Conservation (phyloP, 2,329 filamentous ascomycete genomes). For the Aureobasidium sp. region DNA sequence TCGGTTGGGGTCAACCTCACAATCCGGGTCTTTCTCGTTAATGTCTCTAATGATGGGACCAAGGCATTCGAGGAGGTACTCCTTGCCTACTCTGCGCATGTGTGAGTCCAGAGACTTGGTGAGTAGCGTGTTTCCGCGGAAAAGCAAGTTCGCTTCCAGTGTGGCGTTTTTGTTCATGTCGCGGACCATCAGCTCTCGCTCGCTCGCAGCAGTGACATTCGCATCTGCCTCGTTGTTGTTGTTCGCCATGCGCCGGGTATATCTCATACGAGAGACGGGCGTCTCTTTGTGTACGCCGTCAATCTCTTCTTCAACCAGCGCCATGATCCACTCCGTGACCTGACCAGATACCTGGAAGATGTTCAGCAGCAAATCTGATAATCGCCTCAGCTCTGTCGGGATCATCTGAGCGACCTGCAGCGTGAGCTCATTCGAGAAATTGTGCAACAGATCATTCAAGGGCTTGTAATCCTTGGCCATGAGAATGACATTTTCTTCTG, state of each 20-base stretch:
- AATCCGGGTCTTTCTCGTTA: conserved; percentile 81
- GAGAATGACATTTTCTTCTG: conserved; percentile 84
- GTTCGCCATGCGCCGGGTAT: conserved; percentile 61
- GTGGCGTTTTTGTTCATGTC: conserved; percentile 72
- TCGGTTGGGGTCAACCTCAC: conserved; percentile 87
- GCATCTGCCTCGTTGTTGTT: conserved; percentile 49
- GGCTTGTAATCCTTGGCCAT: conserved; percentile 77
- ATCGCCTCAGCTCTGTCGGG: conserved; percentile 64
- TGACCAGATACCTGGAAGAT: conserved; percentile 89
- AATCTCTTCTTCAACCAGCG: conserved; percentile 92
- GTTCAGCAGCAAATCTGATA: conserved; percentile 81
- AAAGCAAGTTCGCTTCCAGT: conserved; percentile 86
- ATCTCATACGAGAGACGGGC: conserved; percentile 56
- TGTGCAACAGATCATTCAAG: conserved; percentile 73
- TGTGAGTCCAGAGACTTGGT: conserved; percentile 92
- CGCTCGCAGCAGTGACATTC: conserved; percentile 31
- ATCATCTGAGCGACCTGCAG: conserved; percentile 73
- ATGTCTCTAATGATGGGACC: conserved; percentile 82
- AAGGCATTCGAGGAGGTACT: conserved; percentile 82
- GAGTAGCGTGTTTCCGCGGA: conserved; percentile 86
- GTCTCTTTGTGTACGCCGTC: conserved; percentile 82
- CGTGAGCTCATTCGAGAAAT: conserved; percentile 75
- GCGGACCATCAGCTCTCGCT: conserved; percentile 62
- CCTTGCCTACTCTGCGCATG: conserved; percentile 87
- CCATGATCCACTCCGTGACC: conserved; percentile 82